These are phyloP conservation scores for Malassezia brasiliensis DNA, from an alignment of 1,284 basidiomycete species.

Conservation along the genomic window DNA sequence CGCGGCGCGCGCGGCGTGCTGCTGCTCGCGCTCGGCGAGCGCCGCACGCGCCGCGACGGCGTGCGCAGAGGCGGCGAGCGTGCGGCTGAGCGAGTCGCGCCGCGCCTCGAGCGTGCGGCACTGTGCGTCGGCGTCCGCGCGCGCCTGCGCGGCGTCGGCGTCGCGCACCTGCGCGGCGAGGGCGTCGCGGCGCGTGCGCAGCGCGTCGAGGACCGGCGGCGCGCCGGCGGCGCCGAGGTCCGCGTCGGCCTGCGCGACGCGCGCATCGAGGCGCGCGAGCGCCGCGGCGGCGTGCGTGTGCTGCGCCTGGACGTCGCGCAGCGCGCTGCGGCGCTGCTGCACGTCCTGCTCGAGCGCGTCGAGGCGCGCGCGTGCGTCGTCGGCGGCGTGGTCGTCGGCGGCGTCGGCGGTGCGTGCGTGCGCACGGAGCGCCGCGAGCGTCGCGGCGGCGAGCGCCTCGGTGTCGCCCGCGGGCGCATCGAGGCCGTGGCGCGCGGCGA, in stretches of 20 bases:
- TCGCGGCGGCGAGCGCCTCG: neutral
- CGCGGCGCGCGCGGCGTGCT: constrained; percentile 53
- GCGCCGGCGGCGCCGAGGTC: constrained; percentile 1
- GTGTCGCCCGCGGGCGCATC: neutral
- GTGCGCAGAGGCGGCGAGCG: neutral
- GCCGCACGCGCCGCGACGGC: neutral
- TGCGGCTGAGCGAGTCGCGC: constrained; percentile 2
- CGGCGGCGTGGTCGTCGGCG: neutral
- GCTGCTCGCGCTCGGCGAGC: constrained; percentile 14
- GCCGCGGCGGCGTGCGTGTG: neutral
- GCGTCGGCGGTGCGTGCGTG: neutral
- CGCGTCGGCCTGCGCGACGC: neutral
- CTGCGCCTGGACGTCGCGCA: constrained; percentile 4
- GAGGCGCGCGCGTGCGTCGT: neutral
- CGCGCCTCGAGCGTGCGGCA: constrained; percentile 1
- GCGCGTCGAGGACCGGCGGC: neutral
- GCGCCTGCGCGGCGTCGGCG: neutral
- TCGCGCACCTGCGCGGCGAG: neutral
- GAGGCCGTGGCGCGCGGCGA: neutral
- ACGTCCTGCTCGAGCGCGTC: neutral
- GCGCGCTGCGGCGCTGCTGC: neutral
- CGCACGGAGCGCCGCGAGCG: neutral
- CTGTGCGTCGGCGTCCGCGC: neutral
- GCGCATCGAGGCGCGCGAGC: neutral
- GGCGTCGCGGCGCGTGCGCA: neutral